phyloP scores from a whole-genome alignment of 768 basidiomycete species.

The Termitomyces sp. region DNA sequence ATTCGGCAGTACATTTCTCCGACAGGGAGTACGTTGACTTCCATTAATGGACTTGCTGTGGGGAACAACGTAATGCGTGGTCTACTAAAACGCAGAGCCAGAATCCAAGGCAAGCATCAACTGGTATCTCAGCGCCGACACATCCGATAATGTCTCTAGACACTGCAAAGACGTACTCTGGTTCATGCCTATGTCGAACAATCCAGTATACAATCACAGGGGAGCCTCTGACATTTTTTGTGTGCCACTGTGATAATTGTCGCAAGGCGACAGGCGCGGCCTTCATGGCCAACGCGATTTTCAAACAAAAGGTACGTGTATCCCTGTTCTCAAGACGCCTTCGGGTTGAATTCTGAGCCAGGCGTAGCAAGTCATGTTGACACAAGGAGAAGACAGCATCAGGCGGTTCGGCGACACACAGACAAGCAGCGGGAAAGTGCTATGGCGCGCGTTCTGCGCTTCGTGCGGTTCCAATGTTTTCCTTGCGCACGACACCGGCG shows the following conservation, averaged over 20 bases:
- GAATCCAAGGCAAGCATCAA: not conserved
- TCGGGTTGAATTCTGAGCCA: not conserved
- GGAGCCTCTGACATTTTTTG: conserved; percentile 30
- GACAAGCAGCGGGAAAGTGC: conserved; percentile 24
- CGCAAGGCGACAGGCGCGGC: conserved; percentile 36
- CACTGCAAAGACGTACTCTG: conserved; percentile 13
- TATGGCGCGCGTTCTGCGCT: conserved; percentile 29
- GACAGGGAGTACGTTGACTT: not conserved
- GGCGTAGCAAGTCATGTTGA: conserved; percentile 21
- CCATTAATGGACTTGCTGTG: not conserved
- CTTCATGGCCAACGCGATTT: conserved; percentile 35
- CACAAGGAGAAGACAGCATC: conserved; percentile 24
- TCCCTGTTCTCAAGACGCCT: not conserved
- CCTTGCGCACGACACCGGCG: conserved; percentile 2
- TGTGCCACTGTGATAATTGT: conserved; percentile 41
- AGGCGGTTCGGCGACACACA: conserved; percentile 21
- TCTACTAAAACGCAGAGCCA: not conserved
- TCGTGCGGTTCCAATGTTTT: conserved; percentile 34
- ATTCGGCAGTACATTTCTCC: not conserved
- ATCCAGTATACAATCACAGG: conserved; percentile 31
- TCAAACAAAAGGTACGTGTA: conserved; percentile 25
- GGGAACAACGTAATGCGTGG: not conserved
- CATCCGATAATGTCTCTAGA: not conserved
- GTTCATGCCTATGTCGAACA: conserved; percentile 33
- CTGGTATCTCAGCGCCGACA: not conserved